phyloP scores from a whole-genome alignment of 257 asterid genomes.

The Salvia miltiorrhiza region DNA sequence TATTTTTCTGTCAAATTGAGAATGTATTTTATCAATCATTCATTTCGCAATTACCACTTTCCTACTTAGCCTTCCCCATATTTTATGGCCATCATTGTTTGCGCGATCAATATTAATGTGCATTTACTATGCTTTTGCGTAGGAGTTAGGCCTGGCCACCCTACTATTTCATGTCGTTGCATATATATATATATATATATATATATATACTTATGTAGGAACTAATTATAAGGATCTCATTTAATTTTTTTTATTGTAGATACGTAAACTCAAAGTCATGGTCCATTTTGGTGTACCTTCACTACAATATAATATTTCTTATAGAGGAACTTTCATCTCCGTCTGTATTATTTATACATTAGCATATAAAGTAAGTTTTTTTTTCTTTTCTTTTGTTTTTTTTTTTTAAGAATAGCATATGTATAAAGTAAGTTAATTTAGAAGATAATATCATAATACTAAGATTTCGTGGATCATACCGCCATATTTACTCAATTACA shows the following conservation, averaged over 20 bases:
- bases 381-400: too few relatives aligned
- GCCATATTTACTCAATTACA: too few relatives aligned
- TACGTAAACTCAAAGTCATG: not conserved
- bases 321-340: too few relatives aligned
- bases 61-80: slow-evolving; percentile 4
- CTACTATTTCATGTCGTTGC: not conserved
- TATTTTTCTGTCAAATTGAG: not conserved
- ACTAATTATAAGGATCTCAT: not conserved
- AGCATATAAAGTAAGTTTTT: too few relatives aligned
- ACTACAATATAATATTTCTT: too few relatives aligned
- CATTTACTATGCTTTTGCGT: slow-evolving; percentile 10
- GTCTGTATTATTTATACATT: too few relatives aligned
- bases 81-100: not conserved
- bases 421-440: too few relatives aligned
- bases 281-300: not conserved
- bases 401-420: too few relatives aligned
- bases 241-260: not conserved
- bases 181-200: not conserved
- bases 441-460: too few relatives aligned
- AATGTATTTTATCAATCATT: slow-evolving; percentile 1
- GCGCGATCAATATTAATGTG: not conserved
- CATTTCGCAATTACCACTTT: slow-evolving; percentile 10
- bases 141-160: not conserved
- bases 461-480: too few relatives aligned
- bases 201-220: not conserved